A percentile compares a stretch with the other conserved stretches of the same genome.
phyloP scores from a whole-genome alignment of 2,329 filamentous ascomycete species.

The Berkeleyomyces basicola region DNA sequence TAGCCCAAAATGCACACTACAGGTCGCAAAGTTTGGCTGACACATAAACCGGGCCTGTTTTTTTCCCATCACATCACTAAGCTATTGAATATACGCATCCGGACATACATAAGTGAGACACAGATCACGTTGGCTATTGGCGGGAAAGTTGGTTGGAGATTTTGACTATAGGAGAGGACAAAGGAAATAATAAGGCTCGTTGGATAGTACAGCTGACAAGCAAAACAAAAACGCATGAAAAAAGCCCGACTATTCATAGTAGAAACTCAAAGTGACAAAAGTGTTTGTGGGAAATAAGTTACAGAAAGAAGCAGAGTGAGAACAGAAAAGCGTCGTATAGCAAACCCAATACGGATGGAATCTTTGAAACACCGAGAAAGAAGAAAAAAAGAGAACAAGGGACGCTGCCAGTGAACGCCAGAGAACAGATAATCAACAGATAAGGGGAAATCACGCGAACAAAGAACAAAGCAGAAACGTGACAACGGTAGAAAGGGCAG shows the following conservation, averaged over 20 bases:
- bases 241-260: neutral
- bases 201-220: neutral
- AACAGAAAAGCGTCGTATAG: neutral
- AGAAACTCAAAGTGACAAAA: neutral
- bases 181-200: neutral
- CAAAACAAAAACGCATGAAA: neutral
- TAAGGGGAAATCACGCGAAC: neutral
- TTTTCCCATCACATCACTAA: too few relatives aligned
- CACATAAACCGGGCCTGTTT: too few relatives aligned
- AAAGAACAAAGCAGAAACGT: neutral
- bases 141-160: neutral
- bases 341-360: neutral
- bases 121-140: neutral
- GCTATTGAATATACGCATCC: neutral
- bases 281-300: neutral
- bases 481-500: neutral
- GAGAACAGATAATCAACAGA: neutral
- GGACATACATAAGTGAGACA: neutral
- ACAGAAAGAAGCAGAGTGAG: neutral
- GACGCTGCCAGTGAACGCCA: neutral
- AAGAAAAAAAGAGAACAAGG: neutral
- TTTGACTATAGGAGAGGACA: neutral
- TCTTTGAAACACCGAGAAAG: conserved; percentile 1
- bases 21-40: too few relatives aligned
- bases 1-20: neutral